These are phyloP conservation scores for Epichloe aotearoae DNA, from an alignment of 2,329 filamentous ascomycete species.

Conservation along the genomic window DNA sequence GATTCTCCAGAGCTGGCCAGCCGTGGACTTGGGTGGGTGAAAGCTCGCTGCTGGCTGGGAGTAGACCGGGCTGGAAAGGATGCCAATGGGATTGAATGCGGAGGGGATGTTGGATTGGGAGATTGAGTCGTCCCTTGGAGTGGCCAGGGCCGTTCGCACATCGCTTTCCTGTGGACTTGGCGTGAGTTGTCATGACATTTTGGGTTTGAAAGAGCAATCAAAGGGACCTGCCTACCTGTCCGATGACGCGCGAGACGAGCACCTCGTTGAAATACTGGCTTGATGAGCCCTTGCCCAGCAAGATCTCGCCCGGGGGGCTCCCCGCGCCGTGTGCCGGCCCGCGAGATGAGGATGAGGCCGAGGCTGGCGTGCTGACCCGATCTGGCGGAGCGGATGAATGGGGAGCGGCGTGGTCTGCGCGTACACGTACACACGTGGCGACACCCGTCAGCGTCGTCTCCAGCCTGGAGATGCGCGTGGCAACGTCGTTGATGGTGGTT, in stretches of 20 bases:
- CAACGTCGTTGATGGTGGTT: constrained; percentile 20
- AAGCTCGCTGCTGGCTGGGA: constrained; percentile 9
- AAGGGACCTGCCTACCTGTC: constrained; percentile 14
- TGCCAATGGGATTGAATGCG: constrained; percentile 20
- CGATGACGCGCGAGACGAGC: constrained; percentile 21
- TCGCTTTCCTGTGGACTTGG: neutral
- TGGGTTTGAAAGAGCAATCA: neutral
- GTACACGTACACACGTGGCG: too few relatives aligned
- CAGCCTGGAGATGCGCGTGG: constrained; percentile 21
- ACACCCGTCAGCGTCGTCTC: constrained; percentile 13
- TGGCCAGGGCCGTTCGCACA: constrained; percentile 2
- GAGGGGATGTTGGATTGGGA: constrained; percentile 7
- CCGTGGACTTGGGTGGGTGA: constrained; percentile 14
- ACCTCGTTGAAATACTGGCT: constrained; percentile 26
- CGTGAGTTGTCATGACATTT: neutral
- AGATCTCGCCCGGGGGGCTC: constrained; percentile 11
- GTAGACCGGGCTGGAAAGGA: constrained; percentile 15
- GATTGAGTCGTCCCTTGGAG: constrained; percentile 3
- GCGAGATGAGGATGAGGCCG: neutral
- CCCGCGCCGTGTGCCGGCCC: neutral
- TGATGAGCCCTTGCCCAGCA: constrained; percentile 18
- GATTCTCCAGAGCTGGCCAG: constrained; percentile 18
- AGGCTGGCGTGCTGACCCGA: too few relatives aligned
- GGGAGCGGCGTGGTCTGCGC: neutral
- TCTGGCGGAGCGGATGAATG: neutral